These are phyloP conservation scores for Lactarius quietus DNA, from an alignment of 768 basidiomycete species.

Conservation along the genomic window DNA sequence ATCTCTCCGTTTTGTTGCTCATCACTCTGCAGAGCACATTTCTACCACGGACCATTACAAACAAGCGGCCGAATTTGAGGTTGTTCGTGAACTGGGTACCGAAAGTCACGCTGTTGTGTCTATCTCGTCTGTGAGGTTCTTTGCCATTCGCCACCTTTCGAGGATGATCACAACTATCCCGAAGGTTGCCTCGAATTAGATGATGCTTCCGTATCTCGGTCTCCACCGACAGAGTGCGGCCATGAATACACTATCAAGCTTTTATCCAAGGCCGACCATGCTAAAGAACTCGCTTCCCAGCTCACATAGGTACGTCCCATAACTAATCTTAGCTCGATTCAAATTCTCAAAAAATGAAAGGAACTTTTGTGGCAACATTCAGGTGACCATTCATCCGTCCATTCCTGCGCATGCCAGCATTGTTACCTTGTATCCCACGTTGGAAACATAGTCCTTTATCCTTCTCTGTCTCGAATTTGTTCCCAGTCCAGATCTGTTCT, in stretches of 20 bases:
- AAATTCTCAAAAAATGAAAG: background rate
- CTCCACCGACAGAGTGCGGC: constrained; percentile 51
- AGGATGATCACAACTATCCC: constrained; percentile 48
- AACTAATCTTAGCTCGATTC: constrained; percentile 11
- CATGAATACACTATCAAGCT: constrained; percentile 94
- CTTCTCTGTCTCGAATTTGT: constrained; percentile 94
- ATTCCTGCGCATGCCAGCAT: constrained; percentile 89
- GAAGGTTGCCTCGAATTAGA: constrained; percentile 36
- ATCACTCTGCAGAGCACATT: no score
- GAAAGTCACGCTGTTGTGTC: no score
- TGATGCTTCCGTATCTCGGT: constrained; percentile 31
- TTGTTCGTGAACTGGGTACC: constrained; percentile 79
- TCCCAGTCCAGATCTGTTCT: constrained; percentile 96
- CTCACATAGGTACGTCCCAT: constrained; percentile 72
- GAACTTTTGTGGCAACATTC: background rate
- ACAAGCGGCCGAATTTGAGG: constrained; percentile 70
- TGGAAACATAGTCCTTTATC: constrained; percentile 88
- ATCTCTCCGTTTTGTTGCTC: no score
- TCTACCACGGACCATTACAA: constrained; percentile 38
- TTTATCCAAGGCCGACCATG: constrained; percentile 89
- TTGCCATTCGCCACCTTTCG: constrained; percentile 36
- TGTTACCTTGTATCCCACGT: constrained; percentile 88
- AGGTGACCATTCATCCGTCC: constrained; percentile 95
- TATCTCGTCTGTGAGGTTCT: constrained; percentile 87
- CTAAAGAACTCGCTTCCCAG: constrained; percentile 83